phyloP scores from a whole-genome alignment of 2,329 filamentous ascomycete species.

The Rutstroemia sp. region DNA sequence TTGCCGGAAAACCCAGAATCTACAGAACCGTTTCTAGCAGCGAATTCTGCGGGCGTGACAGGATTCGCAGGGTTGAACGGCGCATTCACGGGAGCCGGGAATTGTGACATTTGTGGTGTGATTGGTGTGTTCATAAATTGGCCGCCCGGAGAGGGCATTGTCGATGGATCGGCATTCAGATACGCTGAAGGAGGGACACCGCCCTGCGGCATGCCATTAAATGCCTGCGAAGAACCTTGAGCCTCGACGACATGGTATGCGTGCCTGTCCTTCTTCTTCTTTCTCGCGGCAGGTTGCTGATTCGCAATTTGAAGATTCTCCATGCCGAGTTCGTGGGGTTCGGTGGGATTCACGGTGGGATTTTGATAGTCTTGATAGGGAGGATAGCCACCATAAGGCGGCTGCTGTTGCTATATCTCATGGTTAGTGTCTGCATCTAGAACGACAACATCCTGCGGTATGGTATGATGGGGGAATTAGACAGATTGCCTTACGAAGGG shows the following conservation, averaged over 20 bases:
- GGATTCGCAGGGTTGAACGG: constrained; percentile 40
- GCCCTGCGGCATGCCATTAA: constrained; percentile 58
- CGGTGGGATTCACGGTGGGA: background rate
- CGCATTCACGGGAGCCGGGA: constrained; percentile 50
- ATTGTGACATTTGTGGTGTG: constrained; percentile 46
- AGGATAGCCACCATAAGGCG: constrained; percentile 3
- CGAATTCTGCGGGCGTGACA: constrained; percentile 39
- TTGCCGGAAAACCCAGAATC: constrained; percentile 35
- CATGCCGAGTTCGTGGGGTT: constrained; percentile 9
- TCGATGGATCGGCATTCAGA: constrained; percentile 46
- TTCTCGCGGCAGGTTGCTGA: constrained; percentile 32
- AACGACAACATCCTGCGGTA: background rate
- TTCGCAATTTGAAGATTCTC: constrained; percentile 10
- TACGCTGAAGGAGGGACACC: constrained; percentile 50
- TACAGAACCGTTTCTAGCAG: constrained; percentile 34
- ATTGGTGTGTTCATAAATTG: constrained; percentile 41
- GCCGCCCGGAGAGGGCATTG: constrained; percentile 33
- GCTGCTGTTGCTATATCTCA: constrained; percentile 1
- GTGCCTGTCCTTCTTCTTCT: constrained; percentile 94
- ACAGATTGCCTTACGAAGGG: constrained; percentile 11
- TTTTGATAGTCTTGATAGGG: background rate
- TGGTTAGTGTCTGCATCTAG: background rate
- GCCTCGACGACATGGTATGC: constrained; percentile 83
- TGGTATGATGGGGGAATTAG: background rate
- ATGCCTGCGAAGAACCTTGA: constrained; percentile 59